These are phyloP conservation scores for Podospora pseudoanserina DNA, from an alignment of 495 filamentous ascomycete species.

Conservation along the genomic window DNA sequence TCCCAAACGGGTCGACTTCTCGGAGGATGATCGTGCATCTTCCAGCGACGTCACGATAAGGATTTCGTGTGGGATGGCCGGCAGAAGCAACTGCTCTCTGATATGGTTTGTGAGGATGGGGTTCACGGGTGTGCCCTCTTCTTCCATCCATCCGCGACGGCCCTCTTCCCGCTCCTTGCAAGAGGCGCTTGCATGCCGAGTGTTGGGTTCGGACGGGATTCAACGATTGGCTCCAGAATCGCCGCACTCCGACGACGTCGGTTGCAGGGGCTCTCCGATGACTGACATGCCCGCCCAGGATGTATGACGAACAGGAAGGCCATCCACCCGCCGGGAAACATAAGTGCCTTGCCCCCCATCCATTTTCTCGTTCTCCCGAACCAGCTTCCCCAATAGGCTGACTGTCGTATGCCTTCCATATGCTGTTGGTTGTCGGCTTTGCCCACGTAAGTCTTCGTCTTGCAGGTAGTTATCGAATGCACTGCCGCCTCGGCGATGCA, in stretches of 20 bases:
- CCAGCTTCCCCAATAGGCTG: not conserved
- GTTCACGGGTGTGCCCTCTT: constrained; percentile 1
- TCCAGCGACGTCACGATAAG: not conserved
- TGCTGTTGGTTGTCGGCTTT: constrained; percentile 5
- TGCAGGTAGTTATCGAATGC: constrained; percentile 14
- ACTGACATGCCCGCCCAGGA: constrained; percentile 6
- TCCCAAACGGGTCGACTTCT: not conserved
- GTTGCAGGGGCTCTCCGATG: constrained; percentile 5
- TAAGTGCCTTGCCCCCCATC: not conserved
- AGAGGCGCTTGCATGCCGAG: not conserved
- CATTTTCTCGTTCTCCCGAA: not conserved
- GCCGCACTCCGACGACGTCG: not conserved
- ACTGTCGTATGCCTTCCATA: not conserved
- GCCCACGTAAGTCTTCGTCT: constrained; percentile 1
- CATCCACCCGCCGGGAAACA: not conserved
- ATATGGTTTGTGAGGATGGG: too few relatives aligned
- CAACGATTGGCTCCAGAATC: not conserved
- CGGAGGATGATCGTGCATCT: not conserved
- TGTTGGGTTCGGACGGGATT: not conserved
- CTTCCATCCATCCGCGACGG: constrained; percentile 13
- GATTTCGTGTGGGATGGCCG: not conserved
- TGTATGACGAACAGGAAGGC: constrained; percentile 11
- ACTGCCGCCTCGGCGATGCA: not conserved
- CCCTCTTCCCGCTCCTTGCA: constrained; percentile 1
- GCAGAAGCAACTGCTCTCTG: not conserved